Percentiles rank a stretch among this genome's conserved stretches.
These are phyloP conservation scores for Citrus mangshanensis DNA, from an alignment of 345 rosid genomes.

Conservation along the genomic window DNA sequence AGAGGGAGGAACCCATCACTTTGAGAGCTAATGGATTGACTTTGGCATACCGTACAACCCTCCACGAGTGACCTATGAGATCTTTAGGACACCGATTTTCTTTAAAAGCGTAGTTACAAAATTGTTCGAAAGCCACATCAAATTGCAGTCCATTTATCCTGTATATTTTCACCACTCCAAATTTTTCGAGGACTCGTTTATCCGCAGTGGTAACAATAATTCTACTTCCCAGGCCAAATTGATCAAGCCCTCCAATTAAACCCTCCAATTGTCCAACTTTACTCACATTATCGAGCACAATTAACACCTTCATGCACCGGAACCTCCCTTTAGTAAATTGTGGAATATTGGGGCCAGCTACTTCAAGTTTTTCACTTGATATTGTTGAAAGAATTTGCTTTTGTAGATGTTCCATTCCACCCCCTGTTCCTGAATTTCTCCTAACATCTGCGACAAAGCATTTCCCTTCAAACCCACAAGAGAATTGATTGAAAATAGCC, in stretches of 20 bases:
- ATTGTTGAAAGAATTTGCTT: not conserved
- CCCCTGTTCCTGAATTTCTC: not conserved
- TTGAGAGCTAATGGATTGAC: constrained; percentile 19
- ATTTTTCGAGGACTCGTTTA: not conserved
- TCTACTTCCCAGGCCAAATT: constrained; percentile 4
- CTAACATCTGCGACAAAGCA: not conserved
- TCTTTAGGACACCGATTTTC: not conserved
- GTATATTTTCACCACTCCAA: not conserved
- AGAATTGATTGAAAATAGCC: not conserved
- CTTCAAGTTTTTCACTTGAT: not conserved
- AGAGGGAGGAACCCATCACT: not conserved
- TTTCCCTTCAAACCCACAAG: not conserved
- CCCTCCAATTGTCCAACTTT: not conserved
- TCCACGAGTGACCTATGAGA: not conserved
- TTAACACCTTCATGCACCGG: not conserved
- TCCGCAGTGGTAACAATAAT: not conserved
- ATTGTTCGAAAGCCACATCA: constrained; percentile 3
- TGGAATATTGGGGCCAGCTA: not conserved
- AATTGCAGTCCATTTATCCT: not conserved
- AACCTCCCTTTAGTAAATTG: not conserved
- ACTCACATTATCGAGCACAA: not conserved
- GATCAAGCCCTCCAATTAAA: not conserved
- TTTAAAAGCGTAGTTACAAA: not conserved
- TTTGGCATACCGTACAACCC: not conserved
- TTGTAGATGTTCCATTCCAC: not conserved